Base-by-base conservation (phyloP, 2,329 filamentous ascomycete species). In the Colletotrichum costaricense region DNA sequence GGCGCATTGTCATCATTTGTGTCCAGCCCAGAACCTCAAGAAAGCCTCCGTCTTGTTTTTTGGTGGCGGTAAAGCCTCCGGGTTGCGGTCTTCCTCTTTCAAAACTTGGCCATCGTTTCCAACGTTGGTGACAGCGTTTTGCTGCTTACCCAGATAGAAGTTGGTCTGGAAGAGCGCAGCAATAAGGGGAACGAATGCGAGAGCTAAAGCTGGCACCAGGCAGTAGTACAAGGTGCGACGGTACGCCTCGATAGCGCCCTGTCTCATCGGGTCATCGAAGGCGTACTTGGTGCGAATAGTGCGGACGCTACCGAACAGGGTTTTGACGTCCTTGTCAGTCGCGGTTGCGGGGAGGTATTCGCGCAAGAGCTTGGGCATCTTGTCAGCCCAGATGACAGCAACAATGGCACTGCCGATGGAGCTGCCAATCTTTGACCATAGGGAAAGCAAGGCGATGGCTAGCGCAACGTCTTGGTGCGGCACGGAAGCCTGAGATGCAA, bases 301-400 rank as follows among this genome's bases (percentile, higher is more conserved):
- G 3, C 58, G 55, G 55, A 73, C 71, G 49, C 67, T 68, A 19
- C 66, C 54, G 38, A 73, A 73, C 3, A 73, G 35, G 5, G 49
- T 59, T 35, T 78, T 77, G 33, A 78, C 70, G 2, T 75, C 74
- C 24, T 69, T 75, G 8, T 78, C 77, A 2, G 74, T 78, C 1
- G 77, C 72, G 1, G 67, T 56, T 2, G 74, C 65, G 4, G 78
- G 78, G 4, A 80, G 74, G n/a, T 79, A 73, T 28, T 69, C 57
- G 3, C 76, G 75, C 8, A 79, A 73, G 30, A 78, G 77, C 9
- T 73, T 71, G 3, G 76, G 78, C 77, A 79, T 79, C 62, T 79
- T 75, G 8, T 69, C 71, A 11, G 71, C 67, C 68, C 72, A 67
- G 30, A 74, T 68, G 30, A 74, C 63, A 14, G 68, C 72, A 3